phyloP scores from a whole-genome alignment of 192 early-diverging fungal genomes.

The Coemansia sp. region DNA sequence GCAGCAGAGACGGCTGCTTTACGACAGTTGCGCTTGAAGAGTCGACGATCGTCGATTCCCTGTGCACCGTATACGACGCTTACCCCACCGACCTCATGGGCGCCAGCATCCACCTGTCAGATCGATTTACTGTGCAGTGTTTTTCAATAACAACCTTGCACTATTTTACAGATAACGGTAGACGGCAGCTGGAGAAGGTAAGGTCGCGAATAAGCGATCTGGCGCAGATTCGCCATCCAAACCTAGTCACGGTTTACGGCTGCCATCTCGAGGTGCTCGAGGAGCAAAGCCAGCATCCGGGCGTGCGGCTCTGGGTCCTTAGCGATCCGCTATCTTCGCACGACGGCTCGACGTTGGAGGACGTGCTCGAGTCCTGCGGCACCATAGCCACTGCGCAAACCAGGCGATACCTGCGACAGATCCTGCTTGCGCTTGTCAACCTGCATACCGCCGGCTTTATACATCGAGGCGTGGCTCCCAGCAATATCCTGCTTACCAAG shows the following conservation, averaged over 20 bases:
- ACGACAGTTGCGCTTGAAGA: conserved; percentile 43
- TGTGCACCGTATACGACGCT: conserved; percentile 46
- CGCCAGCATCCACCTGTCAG: conserved; percentile 33
- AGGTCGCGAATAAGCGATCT: conserved; percentile 39
- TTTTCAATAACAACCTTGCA: conserved; percentile 26
- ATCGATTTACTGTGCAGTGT: conserved; percentile 47
- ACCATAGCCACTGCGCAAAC: conserved; percentile 56
- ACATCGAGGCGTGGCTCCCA: conserved; percentile 55
- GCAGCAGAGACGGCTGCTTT: conserved; percentile 22
- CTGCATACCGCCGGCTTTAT: conserved; percentile 66
- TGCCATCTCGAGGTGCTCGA: conserved; percentile 50
- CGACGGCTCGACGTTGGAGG: conserved; percentile 56
- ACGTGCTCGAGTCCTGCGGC: conserved; percentile 65
- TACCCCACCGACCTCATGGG: conserved; percentile 46
- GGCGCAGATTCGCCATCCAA: conserved; percentile 56
- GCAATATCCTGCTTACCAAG: conserved; percentile 36
- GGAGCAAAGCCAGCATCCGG: conserved; percentile 23
- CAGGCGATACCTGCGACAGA: conserved; percentile 64
- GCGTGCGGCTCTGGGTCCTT: conserved; percentile 31
- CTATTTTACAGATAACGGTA: conserved; percentile 37
- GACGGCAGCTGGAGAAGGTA: conserved; percentile 57
- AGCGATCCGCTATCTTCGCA: conserved; percentile 33
- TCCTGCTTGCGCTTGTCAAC: conserved; percentile 60
- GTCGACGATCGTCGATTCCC: conserved; percentile 24
- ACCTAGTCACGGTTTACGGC: conserved; percentile 60